A percentile compares a stretch with the other conserved stretches of the same genome.
Conservation (phyloP, 2,329 filamentous ascomycete species). For the Colletotrichum spinosum region DNA sequence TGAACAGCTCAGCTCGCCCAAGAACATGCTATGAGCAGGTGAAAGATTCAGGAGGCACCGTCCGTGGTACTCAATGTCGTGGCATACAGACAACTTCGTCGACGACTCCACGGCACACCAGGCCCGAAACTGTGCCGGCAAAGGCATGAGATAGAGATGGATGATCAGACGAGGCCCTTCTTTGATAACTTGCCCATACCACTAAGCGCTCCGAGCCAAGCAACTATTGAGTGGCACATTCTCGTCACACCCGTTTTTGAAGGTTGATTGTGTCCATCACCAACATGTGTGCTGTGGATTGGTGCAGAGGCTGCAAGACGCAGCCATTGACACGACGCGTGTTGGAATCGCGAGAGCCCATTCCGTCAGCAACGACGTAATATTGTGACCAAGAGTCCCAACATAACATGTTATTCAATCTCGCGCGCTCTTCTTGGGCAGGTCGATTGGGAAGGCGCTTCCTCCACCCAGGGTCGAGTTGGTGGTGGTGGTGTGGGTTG, state of each 20-base stretch:
- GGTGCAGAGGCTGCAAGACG: neutral
- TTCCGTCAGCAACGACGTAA: neutral
- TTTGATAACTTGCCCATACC: neutral
- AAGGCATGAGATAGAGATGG: no score
- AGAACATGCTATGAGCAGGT: no score
- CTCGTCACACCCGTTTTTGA: neutral
- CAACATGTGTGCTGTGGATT: neutral
- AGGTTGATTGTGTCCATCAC: neutral
- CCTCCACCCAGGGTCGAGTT: slow-evolving; percentile 4
- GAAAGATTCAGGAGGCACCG: no score
- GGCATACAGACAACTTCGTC: no score
- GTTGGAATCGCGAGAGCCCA: neutral
- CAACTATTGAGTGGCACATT: neutral
- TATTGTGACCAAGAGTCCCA: neutral
- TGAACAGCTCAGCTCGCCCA: no score
- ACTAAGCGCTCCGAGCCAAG: neutral
- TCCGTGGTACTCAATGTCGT: no score
- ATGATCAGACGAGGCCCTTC: no score
- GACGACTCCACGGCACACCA: no score
- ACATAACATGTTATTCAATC: slow-evolving; percentile 3
- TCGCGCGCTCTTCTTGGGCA: neutral
- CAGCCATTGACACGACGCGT: neutral
- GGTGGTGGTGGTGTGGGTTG: slow-evolving; percentile 22
- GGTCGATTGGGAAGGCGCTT: neutral
- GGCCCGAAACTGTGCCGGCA: no score